Evolutionary conservation across 1,284 basidiomycete species (phyloP), one percentile per base, ranked within the genome.

Genomic region (Trichosporon sp.): DNA sequence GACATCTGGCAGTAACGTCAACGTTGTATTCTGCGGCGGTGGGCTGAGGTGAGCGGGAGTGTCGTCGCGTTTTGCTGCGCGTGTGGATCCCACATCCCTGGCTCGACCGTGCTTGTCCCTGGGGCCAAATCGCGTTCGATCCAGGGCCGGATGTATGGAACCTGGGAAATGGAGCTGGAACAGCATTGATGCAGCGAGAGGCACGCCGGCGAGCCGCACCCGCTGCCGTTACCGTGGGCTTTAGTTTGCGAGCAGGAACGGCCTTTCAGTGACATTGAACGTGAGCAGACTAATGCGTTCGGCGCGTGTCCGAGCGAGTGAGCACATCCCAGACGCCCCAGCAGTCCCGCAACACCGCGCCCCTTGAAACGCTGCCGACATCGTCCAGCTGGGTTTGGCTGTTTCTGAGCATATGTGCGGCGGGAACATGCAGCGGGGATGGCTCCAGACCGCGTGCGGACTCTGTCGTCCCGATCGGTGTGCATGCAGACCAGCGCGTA

Each of bases 301-400:
- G n/a, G n/a, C n/a, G n/a, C n/a, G n/a, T n/a, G n/a, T n/a, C n/a
- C n/a, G n/a, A n/a, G n/a, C n/a, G n/a, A 53, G 51, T 23, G 25
- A 53, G 21, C 25, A 3, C 18, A 15, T 15, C 35, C 35, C 38
- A n/a, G 38, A n/a, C n/a, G n/a, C n/a, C n/a, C n/a, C n/a, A n/a
- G 29, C 27, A 29, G 56, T 60, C 56, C 56, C 56, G 56, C 56
- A 31, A 60, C 56, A 8, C 18, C 56, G 56, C 29, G 9, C 56
- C 56, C 56, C 56, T 31, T 60, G 56, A 60, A 60, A 60, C 56
- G 56, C 56, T 60, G 56, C 56, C 56, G 56, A 31, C 27, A 60
- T 32, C 13, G n/a, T n/a, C 15, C 11, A 29, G 56, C 27, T 31
- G 27, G 29, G 27, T 31, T 60, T 31, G 56, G 51, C 23, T 60